Evolutionary conservation across 768 basidiomycete genomes (phyloP), one percentile per base, ranked within the genome.

Genomic region (Amanita phalloides): DNA sequence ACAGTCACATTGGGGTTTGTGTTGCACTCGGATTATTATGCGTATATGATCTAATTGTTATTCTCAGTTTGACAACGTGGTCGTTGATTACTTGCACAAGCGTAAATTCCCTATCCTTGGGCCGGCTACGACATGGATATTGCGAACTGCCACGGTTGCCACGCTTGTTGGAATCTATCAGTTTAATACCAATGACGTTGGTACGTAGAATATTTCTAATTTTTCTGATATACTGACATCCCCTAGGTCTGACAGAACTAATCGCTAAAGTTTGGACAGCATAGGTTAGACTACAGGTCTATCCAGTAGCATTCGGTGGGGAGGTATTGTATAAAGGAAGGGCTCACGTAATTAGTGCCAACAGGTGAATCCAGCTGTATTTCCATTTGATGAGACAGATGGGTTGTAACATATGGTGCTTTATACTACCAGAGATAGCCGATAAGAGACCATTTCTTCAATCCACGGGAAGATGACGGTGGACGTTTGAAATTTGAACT

Each of bases 101-200:
- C 88, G 95, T 67, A 98, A 99, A 69, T 96, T 87, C 75, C 90
- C 92, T n/a, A 57, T 82, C 41, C 48, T 92, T 54, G 93, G 90
- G 9, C 79, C 72, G 1, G 49, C 83, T 43, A 60, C 66, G 10
- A 80, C 72, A n/a, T 98, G 95, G 95, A 65, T 72, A 6, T 73
- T 97, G 51, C 77, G 92, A 44, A 67, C 78, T 5, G 71, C 82
- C 5, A 97, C 96, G 26, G 79, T 84, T 36, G 90, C 82, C 20
- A 81, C 87, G 4, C 75, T 93, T 48, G 81, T 91, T 42, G 95
- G 96, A 11, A 78, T 97, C 5, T 99, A 96, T 71, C 87, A 96
- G 67, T 97, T 98, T 75, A 97, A 98, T 72, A 97, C 96, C 39
- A 92, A 95, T 63, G 95, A 98, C 64, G 83, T 99, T 56, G 94